Evolutionary conservation across 2,329 filamentous ascomycete genomes (phyloP), one percentile per base, ranked within the genome.

Genomic region (Cryphonectria japonica): DNA sequence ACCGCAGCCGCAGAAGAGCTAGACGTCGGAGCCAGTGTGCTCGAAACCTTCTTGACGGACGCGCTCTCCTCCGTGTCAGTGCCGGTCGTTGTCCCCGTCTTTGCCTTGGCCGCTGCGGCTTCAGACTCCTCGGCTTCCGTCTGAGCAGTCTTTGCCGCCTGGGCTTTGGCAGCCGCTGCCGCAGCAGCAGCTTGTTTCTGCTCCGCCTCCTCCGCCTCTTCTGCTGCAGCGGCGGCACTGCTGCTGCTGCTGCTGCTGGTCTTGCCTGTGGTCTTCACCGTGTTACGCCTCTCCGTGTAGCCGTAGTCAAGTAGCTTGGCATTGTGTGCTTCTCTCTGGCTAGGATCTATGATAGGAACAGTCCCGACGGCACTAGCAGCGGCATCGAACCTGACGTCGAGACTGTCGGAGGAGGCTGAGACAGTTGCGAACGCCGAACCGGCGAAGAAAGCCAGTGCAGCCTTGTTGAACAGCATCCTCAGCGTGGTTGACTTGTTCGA

Each of bases 391-490:
- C 46, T 14, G 61, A 13, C 16, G 9, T 41, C 39, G 13, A 64
- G n/a, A n/a, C 37, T 39, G 5, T 43, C 26, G 61, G 61, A 13
- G 11, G 61, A 9, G 2, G 63, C 43, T n/a, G 22, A 19, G 29
- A 52, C 8, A 2, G 13, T 29, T 11, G 63, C 29, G 29, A 65
- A 26, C 11, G 41, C 43, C 63, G 63, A 29, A 14, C 43, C 34
- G n/a, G 63, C 63, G 26, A 52, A 34, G 29, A 65, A 8, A 32
- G 63, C 63, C 1, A 65, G 26, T 32, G 63, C 52, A 29, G 63
- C 63, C 43, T 52, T 65, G 43, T n/a, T 65, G 63, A 65, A n/a
- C 8, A 50, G 43, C 63, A 65, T 65, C 19, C 3, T 26, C 34
- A 22, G 19, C n/a, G 59, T 9, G 19, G n/a, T 11, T 0, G 57